Evolutionary conservation across 768 basidiomycete species (phyloP), one percentile per base, ranked within the genome.

Genomic region (Pleurotus ostreatus): DNA sequence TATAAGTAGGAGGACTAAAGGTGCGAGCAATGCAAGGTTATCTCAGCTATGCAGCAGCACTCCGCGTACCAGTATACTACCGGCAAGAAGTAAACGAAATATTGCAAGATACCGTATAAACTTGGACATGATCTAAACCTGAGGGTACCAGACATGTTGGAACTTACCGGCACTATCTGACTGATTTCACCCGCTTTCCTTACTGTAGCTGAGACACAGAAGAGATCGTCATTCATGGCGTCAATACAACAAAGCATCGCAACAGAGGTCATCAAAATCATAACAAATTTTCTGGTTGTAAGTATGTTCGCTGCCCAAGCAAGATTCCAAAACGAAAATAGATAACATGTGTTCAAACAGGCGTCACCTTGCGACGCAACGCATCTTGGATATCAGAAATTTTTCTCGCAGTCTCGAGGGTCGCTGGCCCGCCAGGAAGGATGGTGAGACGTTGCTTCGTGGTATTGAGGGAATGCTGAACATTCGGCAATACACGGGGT

Each of bases 391-490:
- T 82, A 37, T 93, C 90, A 43, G 82, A 73, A 59, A 93, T 83
- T 51, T 78, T 79, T 62, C 88, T 81, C 23, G 83, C 81, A 34
- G 84, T 83, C 51, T 92, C 91, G 57, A 84, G 72, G 52, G 83
- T 77, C 26, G 81, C 80, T 40, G 86, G 76, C 54, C 83, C 83
- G 61, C 86, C 86, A 58, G 90, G 90, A 62, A 92, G 80, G 62
- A 92, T 86, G 11, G 82, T 78, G 34, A 92, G 78, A 46, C 90
- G 85, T 66, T 91, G 89, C 69, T 89, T 90, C 57, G 88, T 90
- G 49, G 84, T 84, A 63, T 87, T 85, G 56, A 93, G 74, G 67
- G 84, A 85, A 55, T 80, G 78, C 67, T 89, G 88, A 48, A 92
- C 89, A 60, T 81, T 89, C 25, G 89, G 88, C 46, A 93, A 75